Conservation (phyloP, 306 rosid species). For the Castanospermum australe region DNA sequence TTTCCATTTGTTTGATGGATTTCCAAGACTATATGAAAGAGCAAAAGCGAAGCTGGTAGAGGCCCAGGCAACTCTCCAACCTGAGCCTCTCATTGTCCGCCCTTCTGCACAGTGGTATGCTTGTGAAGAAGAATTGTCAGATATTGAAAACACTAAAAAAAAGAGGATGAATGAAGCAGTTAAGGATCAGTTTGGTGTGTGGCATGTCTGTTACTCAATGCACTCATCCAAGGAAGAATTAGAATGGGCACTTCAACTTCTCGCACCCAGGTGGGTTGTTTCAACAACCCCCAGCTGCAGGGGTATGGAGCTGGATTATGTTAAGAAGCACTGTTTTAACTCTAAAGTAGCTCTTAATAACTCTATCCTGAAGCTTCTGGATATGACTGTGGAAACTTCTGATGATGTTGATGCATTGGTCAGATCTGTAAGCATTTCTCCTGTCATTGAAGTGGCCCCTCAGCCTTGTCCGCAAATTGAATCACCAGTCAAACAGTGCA, state of each 20-base stretch:
- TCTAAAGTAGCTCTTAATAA: conserved; percentile 38
- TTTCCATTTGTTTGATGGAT: conserved; percentile 67
- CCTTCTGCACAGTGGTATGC: conserved; percentile 91
- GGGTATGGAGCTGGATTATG: conserved; percentile 72
- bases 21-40: conserved; percentile 58
- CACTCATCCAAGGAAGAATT: conserved; percentile 85
- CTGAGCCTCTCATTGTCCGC: conserved; percentile 71
- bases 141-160: conserved; percentile 41
- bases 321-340: conserved; percentile 56
- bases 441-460: conserved; percentile 36
- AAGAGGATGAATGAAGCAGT: conserved; percentile 60
- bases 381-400: conserved; percentile 42
- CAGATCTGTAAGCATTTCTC: conserved; percentile 29
- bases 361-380: conserved; percentile 63
- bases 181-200: conserved; percentile 73
- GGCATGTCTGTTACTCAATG: conserved; percentile 85
- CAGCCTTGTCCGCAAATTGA: conserved; percentile 38
- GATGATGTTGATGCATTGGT: conserved; percentile 22
- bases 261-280: conserved; percentile 85
- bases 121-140: conserved; percentile 44
- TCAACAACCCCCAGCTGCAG: conserved; percentile 82
- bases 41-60: conserved; percentile 54
- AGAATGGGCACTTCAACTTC: conserved; percentile 81
- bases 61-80: conserved; percentile 45
- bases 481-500: conserved; percentile 34